Base-by-base conservation (phyloP, 345 rosid species). In the Aquilaria yunnanensis region DNA sequence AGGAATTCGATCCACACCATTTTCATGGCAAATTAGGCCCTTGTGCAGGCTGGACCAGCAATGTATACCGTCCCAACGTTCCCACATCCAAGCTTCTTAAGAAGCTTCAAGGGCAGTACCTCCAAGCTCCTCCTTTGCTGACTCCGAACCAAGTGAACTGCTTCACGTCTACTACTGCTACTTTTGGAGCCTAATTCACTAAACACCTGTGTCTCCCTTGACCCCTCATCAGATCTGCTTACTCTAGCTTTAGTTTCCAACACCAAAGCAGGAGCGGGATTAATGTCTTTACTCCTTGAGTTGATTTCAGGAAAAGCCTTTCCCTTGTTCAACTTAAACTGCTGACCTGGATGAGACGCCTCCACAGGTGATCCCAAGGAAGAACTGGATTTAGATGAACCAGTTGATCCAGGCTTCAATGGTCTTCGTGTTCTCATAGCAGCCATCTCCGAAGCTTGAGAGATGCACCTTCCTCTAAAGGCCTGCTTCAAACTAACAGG, bases 401-500 rank as follows among this genome's bases (percentile, higher is more conserved):
- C 65, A 12, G 81, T 67, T 30, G 83, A 74, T 74, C 66, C 72
- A 8, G 70, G 60, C 7, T 80, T 84, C 74, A 70, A 80, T 29
- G 86, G 75, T 63, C 80, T 64, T 50, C 91, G 78, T 75, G 85
- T 81, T 77, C 85, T 88, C 89, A 77, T 80, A 32, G 96, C 96
- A 66, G 96, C 96, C 87, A 83, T 79, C 70, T 88, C 91, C 0
- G 91, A 86, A 50, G 96, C 96, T 75, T 88, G 96, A 58, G 91
- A 83, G 60, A 88, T 88, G 70, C 87, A 88, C 62, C 85, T 78
- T 34, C 91, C 89, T 72, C 96, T 78, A 67, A 88, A 67, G 45
- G 96, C 96, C 81, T 88, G 96, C 80, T 88, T 88, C 83, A 88
- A 78, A 72, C 83, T 88, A 72, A 72, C 80, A 29, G 77, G 81